These are phyloP conservation scores for Scheffersomyces ergatensis DNA, from an alignment of 805 yeast genomes.

Conservation along the genomic window DNA sequence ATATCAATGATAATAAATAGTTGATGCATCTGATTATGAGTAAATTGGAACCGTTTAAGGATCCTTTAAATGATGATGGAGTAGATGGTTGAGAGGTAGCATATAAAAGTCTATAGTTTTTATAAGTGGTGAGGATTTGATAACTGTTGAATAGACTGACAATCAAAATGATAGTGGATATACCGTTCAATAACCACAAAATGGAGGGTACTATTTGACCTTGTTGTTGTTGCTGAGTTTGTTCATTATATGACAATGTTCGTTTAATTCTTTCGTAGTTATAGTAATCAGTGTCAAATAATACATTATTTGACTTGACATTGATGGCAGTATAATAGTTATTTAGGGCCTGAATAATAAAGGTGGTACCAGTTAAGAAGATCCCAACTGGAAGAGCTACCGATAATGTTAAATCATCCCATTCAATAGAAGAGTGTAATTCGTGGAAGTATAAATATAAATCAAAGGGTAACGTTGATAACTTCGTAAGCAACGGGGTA, in stretches of 20 bases:
- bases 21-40: not conserved
- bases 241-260: not conserved
- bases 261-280: constrained; percentile 21
- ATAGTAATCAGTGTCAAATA: constrained; percentile 34
- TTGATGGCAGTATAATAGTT: constrained; percentile 23
- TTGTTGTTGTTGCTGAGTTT: not conserved
- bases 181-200: constrained; percentile 3
- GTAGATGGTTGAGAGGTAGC: constrained; percentile 22
- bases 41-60: constrained; percentile 1
- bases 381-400: constrained; percentile 31
- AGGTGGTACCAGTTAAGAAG: constrained; percentile 13
- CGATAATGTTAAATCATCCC: constrained; percentile 35
- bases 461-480: constrained; percentile 37
- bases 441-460: constrained; percentile 34
- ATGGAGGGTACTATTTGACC: constrained; percentile 1
- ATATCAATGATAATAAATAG: not conserved
- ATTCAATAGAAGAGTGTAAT: constrained; percentile 34
- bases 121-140: constrained; percentile 12
- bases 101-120: constrained; percentile 31
- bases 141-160: constrained; percentile 1
- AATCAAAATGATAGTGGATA: constrained; percentile 1
- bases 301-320: constrained; percentile 24
- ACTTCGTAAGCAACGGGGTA: constrained; percentile 26
- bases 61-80: constrained; percentile 16
- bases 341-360: constrained; percentile 6